A percentile compares a stretch with the other conserved stretches of the same genome.
These are phyloP conservation scores for Stentor coeruleus DNA, from an alignment of 73 alveolate genomes.

Conservation along the genomic window DNA sequence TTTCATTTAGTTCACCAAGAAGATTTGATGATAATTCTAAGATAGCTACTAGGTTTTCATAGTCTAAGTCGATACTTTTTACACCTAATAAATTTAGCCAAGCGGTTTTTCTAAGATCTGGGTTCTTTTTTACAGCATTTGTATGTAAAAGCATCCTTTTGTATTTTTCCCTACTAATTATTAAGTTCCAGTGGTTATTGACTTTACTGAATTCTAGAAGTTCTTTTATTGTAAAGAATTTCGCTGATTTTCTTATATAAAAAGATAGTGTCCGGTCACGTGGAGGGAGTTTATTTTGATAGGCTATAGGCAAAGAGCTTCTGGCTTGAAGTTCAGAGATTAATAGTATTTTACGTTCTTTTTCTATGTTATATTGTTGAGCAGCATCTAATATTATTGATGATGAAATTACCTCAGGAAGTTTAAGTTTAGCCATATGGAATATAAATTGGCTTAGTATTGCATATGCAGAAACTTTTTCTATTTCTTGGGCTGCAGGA, in stretches of 20 bases:
- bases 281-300: too few relatives aligned
- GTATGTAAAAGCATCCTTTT: neutral
- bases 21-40: constrained; percentile 3
- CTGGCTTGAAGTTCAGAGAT: neutral
- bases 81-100: constrained; percentile 15
- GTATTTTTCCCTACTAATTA: too few relatives aligned
- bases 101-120: neutral
- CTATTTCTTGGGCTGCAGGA: neutral
- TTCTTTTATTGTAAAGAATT: neutral
- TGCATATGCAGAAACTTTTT: constrained; percentile 1
- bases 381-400: neutral
- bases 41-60: constrained; percentile 35
- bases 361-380: neutral
- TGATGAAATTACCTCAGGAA: neutral
- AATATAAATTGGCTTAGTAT: constrained; percentile 2
- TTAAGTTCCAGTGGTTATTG: too few relatives aligned
- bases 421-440: neutral
- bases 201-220: neutral
- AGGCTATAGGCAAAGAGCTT: neutral
- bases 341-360: neutral
- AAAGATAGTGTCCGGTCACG: neutral
- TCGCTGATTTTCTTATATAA: neutral
- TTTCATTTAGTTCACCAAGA: constrained; percentile 43
- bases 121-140: neutral
- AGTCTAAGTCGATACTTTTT: constrained; percentile 33